These are phyloP conservation scores for Lentinula sp. DNA, from an alignment of 768 basidiomycete species.

Conservation along the genomic window DNA sequence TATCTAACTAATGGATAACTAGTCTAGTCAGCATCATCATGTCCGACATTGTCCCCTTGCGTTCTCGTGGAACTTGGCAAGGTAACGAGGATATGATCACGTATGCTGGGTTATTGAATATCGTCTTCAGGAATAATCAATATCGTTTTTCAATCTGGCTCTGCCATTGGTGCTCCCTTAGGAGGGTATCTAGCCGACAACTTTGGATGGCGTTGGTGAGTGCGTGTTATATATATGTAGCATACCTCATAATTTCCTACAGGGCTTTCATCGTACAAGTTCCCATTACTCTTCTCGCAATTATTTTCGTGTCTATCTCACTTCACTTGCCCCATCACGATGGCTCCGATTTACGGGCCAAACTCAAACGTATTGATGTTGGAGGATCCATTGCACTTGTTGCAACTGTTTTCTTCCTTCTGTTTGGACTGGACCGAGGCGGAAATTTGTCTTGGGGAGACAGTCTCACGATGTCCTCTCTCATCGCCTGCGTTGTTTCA, in stretches of 20 bases:
- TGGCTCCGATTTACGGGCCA: conserved; percentile 14
- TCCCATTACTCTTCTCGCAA: conserved; percentile 26
- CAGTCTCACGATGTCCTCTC: conserved; percentile 3
- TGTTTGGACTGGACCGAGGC: conserved; percentile 27
- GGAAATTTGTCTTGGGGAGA: conserved; percentile 11
- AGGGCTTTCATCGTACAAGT: conserved; percentile 32
- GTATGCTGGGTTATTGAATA: not conserved
- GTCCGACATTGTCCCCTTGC: conserved; percentile 26
- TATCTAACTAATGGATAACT: not conserved
- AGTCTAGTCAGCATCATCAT: not conserved
- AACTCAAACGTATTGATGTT: conserved; percentile 32
- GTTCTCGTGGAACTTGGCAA: conserved; percentile 32
- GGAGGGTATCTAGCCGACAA: conserved; percentile 33
- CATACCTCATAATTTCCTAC: not conserved
- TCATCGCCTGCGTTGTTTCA: not conserved
- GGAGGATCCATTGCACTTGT: conserved; percentile 28
- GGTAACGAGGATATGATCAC: conserved; percentile 12
- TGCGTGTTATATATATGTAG: not conserved
- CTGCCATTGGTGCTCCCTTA: conserved; percentile 27
- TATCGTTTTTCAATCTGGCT: not conserved
- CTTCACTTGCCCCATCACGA: conserved; percentile 23
- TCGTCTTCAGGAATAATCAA: not conserved
- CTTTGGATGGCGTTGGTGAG: conserved; percentile 33
- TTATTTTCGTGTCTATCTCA: conserved; percentile 23
- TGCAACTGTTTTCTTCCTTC: conserved; percentile 22